Conservation (phyloP, 352 stramenopile species). For the Pythium aphanidermatum region DNA sequence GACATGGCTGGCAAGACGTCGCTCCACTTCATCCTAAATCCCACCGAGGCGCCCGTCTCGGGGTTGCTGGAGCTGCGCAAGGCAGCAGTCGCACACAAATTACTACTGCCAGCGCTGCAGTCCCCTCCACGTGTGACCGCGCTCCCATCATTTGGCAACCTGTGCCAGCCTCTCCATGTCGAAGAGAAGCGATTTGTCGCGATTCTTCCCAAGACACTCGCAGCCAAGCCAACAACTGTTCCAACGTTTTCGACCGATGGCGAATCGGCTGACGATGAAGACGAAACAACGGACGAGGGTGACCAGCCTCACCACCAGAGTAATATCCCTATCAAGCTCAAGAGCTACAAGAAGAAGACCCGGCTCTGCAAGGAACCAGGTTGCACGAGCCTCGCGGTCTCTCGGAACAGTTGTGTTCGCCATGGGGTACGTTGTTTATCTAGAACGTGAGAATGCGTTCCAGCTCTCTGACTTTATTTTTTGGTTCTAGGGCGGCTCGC, state of each 20-base stretch:
- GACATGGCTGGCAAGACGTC: constrained; percentile 11
- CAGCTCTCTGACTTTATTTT: neutral
- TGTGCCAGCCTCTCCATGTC: neutral
- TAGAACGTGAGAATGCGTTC: neutral
- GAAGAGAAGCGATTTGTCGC: constrained; percentile 18
- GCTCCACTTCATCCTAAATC: constrained; percentile 19
- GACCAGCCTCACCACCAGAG: neutral
- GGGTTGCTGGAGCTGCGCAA: constrained; percentile 13
- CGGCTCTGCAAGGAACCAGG: constrained; percentile 27
- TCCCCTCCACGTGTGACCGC: no score
- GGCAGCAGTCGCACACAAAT: neutral
- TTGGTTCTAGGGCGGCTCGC: constrained; percentile 23
- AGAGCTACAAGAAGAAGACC: constrained; percentile 32
- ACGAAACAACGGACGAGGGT: neutral
- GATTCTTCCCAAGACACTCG: constrained; percentile 8
- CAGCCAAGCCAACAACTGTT: neutral
- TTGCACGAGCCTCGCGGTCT: constrained; percentile 33
- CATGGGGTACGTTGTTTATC: constrained; percentile 18
- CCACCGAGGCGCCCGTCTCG: constrained; percentile 3
- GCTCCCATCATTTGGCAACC: neutral
- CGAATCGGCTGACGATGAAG: constrained; percentile 12
- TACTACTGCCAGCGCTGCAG: neutral
- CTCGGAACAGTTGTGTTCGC: constrained; percentile 29
- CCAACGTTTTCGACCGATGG: constrained; percentile 5
- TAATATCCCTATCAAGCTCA: neutral